phyloP scores from a whole-genome alignment of 139 green algal species.

The Monoraphidium neglectum region DNA sequence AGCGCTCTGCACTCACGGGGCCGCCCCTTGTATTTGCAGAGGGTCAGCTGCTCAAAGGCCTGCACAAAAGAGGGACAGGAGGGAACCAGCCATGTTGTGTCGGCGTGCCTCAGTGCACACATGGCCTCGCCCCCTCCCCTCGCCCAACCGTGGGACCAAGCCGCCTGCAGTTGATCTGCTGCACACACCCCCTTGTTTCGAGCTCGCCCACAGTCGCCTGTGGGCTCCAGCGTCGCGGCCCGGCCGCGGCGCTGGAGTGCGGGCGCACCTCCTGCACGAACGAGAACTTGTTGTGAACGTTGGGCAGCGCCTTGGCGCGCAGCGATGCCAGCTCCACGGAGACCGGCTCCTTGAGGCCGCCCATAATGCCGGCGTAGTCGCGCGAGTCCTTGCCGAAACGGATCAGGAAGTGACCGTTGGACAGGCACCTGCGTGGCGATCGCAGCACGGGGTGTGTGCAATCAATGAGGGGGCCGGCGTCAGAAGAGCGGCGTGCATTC shows the following conservation, averaged over 20 bases:
- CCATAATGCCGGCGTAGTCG: slow-evolving; percentile 6
- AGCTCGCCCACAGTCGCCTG: too few species aligned
- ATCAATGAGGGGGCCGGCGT: too few species aligned
- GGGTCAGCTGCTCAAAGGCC: slow-evolving; percentile 4
- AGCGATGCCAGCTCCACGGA: slow-evolving; percentile 18
- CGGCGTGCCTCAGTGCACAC: too few species aligned
- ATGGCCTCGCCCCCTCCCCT: too few species aligned
- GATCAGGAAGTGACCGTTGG: slow-evolving; percentile 10
- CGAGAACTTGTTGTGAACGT: slow-evolving; percentile 5
- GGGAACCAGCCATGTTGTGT: too few species aligned
- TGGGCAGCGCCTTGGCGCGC: neutral
- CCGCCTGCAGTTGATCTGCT: too few species aligned
- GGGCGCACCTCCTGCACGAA: slow-evolving; percentile 12
- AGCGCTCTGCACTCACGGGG: neutral
- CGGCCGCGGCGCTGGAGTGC: too few species aligned
- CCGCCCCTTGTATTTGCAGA: slow-evolving; percentile 25
- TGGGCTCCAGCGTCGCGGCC: too few species aligned
- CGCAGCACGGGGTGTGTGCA: too few species aligned
- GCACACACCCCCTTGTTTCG: too few species aligned
- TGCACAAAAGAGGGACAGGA: neutral
- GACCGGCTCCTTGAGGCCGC: slow-evolving; percentile 22
- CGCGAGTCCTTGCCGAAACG: slow-evolving; percentile 16
- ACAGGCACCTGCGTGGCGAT: slow-evolving; percentile 16
- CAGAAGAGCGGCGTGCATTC: too few species aligned
- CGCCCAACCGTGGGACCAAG: too few species aligned